phyloP scores from a whole-genome alignment of 495 filamentous ascomycete species.

The Hyaloscypha variabilis region DNA sequence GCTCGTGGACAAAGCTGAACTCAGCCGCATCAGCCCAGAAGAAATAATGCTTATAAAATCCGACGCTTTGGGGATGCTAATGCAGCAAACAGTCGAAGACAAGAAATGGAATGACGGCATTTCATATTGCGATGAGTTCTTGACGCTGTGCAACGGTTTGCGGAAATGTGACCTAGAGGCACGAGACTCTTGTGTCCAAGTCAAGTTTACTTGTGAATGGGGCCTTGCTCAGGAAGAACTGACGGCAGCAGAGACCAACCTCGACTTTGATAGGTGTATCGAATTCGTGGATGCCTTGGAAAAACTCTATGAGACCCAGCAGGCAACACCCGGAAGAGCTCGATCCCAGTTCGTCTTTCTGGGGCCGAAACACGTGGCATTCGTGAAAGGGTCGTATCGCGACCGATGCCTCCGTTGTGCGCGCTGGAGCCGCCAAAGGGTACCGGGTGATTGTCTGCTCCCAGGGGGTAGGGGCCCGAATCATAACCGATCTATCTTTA shows the following conservation, averaged over 20 bases:
- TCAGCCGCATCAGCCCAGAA: too few relatives aligned
- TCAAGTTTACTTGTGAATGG: slow-evolving; percentile 1
- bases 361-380: slow-evolving; percentile 6
- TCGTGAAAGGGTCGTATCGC: slow-evolving; percentile 7
- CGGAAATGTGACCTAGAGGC: slow-evolving; percentile 6
- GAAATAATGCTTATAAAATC: too few relatives aligned
- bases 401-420: slow-evolving; percentile 5
- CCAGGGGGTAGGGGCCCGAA: too few relatives aligned
- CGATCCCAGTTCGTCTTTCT: slow-evolving; percentile 3
- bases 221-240: slow-evolving; percentile 4
- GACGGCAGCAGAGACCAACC: slow-evolving; percentile 3
- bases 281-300: slow-evolving; percentile 3
- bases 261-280: slow-evolving; percentile 1
- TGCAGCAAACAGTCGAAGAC: too few relatives aligned
- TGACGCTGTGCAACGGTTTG: slow-evolving; percentile 4
- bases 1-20: too few relatives aligned
- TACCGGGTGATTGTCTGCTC: too few relatives aligned
- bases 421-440: background rate
- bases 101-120: background rate
- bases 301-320: slow-evolving; percentile 3
- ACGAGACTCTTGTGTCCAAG: slow-evolving; percentile 8
- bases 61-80: too few relatives aligned
- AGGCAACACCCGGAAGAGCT: slow-evolving; percentile 3
- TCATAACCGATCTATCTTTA: too few relatives aligned
- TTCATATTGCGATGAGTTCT: slow-evolving; percentile 7